phyloP scores from a whole-genome alignment of 108 stramenopile genomes.

The Nannochloropsis salina region DNA sequence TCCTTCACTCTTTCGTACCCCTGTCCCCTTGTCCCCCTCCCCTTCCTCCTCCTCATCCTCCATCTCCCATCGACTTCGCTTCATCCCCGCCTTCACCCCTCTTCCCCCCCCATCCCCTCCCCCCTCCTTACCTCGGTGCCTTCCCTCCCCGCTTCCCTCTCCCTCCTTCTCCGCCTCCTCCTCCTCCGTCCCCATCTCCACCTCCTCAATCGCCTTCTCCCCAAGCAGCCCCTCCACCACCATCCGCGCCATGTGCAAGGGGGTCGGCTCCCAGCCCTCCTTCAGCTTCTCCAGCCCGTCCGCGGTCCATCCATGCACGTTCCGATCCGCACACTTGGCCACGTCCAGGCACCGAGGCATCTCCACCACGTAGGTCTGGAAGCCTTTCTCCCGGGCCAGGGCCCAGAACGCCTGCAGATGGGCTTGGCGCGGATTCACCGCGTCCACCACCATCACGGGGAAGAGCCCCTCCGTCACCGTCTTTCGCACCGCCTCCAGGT shows the following conservation, averaged over 20 bases:
- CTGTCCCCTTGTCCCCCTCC: not conserved
- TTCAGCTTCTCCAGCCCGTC: slow-evolving; percentile 32
- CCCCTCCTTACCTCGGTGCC: not conserved
- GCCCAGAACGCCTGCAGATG: slow-evolving; percentile 30
- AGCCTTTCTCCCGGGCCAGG: slow-evolving; percentile 27
- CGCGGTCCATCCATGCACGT: slow-evolving; percentile 29
- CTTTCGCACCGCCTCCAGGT: slow-evolving; percentile 27
- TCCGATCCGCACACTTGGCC: slow-evolving; percentile 27
- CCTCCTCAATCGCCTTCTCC: slow-evolving; percentile 8
- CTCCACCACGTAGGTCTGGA: slow-evolving; percentile 42
- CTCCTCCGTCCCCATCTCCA: slow-evolving; percentile 19
- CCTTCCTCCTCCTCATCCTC: slow-evolving; percentile 14
- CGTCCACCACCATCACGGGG: slow-evolving; percentile 29
- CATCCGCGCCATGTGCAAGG: slow-evolving; percentile 39
- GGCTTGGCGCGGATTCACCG: slow-evolving; percentile 7
- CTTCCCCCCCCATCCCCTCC: not conserved
- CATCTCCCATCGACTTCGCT: not conserved
- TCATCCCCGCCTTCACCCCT: not conserved
- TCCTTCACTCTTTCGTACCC: not conserved
- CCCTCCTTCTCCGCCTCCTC: slow-evolving; percentile 7
- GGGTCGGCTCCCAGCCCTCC: slow-evolving; percentile 32
- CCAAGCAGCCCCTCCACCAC: slow-evolving; percentile 28
- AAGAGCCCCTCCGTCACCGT: slow-evolving; percentile 36
- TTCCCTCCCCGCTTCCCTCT: not conserved
- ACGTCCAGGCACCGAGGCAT: not conserved